These are phyloP conservation scores for Pascua guehoae DNA, from an alignment of 1,284 basidiomycete species.

Conservation along the genomic window DNA sequence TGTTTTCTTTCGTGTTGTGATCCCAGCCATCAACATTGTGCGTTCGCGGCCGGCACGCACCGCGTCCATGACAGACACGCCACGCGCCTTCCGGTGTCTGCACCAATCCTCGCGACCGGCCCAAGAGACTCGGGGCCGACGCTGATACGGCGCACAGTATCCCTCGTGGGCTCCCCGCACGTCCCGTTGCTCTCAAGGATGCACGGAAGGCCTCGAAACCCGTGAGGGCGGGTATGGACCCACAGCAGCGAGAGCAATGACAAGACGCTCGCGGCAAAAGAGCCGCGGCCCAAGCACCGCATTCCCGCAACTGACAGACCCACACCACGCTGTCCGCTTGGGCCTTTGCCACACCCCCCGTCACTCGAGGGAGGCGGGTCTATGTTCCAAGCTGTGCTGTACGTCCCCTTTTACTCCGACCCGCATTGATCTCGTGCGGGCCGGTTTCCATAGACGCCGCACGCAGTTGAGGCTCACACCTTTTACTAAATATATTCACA, in stretches of 20 bases:
- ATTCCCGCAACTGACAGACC: no score
- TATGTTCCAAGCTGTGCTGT: conserved; percentile 13
- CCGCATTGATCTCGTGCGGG: conserved; percentile 5
- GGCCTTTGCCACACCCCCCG: conserved; percentile 18
- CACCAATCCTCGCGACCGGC: conserved; percentile 13
- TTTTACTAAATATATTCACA: conserved; percentile 21
- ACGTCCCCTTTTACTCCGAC: conserved; percentile 21
- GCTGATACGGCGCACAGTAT: conserved; percentile 12
- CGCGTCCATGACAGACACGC: neutral
- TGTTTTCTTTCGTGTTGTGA: neutral
- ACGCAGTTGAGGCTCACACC: conserved; percentile 20
- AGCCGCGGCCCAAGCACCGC: no score
- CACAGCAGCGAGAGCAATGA: neutral
- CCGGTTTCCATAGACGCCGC: conserved; percentile 10
- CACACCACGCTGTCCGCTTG: conserved; percentile 6
- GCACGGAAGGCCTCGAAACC: conserved; percentile 21
- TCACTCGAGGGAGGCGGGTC: conserved; percentile 8
- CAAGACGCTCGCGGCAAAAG: no score
- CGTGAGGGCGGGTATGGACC: conserved; percentile 3
- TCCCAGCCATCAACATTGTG: neutral
- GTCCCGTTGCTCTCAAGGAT: neutral
- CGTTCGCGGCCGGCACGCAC: neutral
- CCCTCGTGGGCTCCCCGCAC: conserved; percentile 5
- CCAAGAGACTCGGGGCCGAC: conserved; percentile 1
- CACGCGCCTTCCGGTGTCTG: neutral